These are phyloP conservation scores for Neurospora sp. DNA, from an alignment of 2,329 filamentous ascomycete genomes.

Conservation along the genomic window DNA sequence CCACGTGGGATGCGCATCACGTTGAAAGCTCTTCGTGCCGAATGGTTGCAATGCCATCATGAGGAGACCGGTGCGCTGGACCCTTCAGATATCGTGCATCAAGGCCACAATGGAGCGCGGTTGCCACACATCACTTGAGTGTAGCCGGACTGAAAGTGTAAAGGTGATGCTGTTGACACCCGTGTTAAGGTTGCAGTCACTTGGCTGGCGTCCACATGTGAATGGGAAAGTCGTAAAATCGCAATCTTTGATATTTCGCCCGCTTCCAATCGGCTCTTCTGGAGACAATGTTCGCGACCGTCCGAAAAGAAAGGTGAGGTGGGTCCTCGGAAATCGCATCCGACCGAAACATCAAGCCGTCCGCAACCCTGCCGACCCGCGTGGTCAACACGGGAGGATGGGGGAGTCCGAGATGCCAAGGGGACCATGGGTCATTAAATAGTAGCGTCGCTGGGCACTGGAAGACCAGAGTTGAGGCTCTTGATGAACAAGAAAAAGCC, in stretches of 20 bases:
- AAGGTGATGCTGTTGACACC: neutral
- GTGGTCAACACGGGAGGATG: neutral
- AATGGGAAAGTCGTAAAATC: too few relatives aligned
- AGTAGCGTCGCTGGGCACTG: neutral
- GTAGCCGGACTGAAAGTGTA: neutral
- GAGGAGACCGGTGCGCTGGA: neutral
- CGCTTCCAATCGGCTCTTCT: neutral
- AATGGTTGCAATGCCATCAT: neutral
- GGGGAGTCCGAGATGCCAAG: neutral
- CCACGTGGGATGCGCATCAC: neutral
- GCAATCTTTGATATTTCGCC: neutral
- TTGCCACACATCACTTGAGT: neutral
- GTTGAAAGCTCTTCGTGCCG: neutral
- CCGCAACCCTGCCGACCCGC: neutral
- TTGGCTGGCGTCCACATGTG: neutral
- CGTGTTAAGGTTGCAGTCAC: neutral
- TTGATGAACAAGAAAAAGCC: neutral
- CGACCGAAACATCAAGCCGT: neutral
- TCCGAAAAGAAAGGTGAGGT: neutral
- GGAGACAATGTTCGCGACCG: neutral
- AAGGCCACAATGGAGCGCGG: too few relatives aligned
- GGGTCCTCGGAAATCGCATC: neutral
- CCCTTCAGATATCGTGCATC: neutral
- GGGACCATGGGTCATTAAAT: neutral
- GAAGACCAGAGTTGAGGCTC: neutral